Base-by-base conservation (phyloP, 225 moss, liverwort and hornwort genomes). In the Bryoerythrophyllum caledonicum region DNA sequence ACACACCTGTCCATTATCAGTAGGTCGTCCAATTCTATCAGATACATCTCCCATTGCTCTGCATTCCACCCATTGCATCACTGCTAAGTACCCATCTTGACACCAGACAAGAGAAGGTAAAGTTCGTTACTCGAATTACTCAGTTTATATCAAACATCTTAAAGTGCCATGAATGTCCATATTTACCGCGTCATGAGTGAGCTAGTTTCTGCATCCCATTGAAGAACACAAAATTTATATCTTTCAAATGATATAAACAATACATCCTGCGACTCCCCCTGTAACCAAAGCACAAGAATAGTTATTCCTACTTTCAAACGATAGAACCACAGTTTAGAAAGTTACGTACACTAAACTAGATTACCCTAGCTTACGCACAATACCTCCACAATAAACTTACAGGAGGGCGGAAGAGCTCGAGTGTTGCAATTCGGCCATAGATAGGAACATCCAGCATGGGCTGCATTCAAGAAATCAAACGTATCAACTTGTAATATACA, bases 1-100 rank as follows among this genome's bases (percentile, higher is more conserved):
- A 68, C 80, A 74, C 63, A 97, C 96, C 96, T 94, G 96, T 68
- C 96, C 96, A 87, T 97, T 97, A 86, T 94, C 96, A 60, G 96
- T 94, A 11, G 96, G 94, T 65, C 96, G 92, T 70, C 96, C 96
- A 80, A 94, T 97, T 40, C 94, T 87, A 83, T 97, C 96, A 63
- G 94, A 97, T 2, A 97, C 94, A 76, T 97, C 96, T 80, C 96
- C 96, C 94, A 94, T 97, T 34, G 96, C 94, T 81, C 96, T 97
- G 92, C 82, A 86, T 21, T 68, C 65, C 79, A 84, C 56, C 70
- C 78, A 70, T 53, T 72, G 28, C 10, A 56, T 57, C 71, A 78
- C 26, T 63, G 71, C 35, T 67, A 66, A 83, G 76, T 76, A 74
- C 44, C 43, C 51, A 76, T 41, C 69, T 19, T 48, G 28, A 26